Evolutionary conservation across 768 basidiomycete species (phyloP), one percentile per base, ranked within the genome.

Genomic region (Erythrobasidium yunnanense): DNA sequence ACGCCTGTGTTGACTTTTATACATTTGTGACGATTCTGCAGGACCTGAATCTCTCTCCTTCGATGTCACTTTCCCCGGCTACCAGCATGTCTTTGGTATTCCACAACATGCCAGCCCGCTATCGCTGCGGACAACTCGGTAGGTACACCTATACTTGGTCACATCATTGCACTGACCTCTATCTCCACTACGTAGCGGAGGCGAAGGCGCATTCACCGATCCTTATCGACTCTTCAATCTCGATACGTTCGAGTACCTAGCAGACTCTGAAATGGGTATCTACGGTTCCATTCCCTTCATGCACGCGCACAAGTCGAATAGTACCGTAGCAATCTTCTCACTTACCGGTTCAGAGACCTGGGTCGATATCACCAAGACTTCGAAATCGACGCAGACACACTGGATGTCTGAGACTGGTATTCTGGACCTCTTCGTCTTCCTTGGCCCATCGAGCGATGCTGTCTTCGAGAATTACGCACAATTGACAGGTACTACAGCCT

Each of bases 361-460:
- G 86, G 86, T 99, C 52, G 95, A 97, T 73, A 82, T 97, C 32
- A 83, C 80, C 3, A 88, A 88, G 73, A 76, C 83, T 2, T 13
- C 55, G 7, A 22, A 22, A 7, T 86, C 87, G 6, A 87, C 88
- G 0, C 81, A 86, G 69, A 91, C 93, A 0, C 95, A 97, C 74
- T 99, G 93, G 95, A 85, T 96, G 69, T 90, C 92, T 5, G 95
- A 99, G 76, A 90, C 90, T 2, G 95, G 95, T 47, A 91, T 97
- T 68, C 81, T 99, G 56, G 93, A 99, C 75, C 75, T 95, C 8
- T 89, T 97, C 78, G 79, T 99, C 71, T 83, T 96, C 62, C 90
- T 95, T 2, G 95, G 95, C 4, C 91, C 93, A 1, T 84, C 85
- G 0, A 85, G 90, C 8, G 78, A 81, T 6, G 85, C 87, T 1